phyloP scores from a whole-genome alignment of 192 early-diverging fungal species.

The Thoreauomyces humboldtii region DNA sequence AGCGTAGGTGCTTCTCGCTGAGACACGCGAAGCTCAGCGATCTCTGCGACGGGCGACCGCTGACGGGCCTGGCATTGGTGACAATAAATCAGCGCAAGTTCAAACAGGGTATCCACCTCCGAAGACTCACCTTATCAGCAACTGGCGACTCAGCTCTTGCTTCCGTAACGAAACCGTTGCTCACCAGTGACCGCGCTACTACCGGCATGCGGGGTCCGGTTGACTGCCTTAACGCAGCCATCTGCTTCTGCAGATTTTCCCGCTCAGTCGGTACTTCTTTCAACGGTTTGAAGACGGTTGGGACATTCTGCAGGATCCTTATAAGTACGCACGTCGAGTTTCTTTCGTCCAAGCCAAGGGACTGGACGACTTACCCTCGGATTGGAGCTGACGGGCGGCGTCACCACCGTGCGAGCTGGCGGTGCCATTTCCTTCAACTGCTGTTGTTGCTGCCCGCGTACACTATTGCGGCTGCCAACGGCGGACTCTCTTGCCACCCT shows the following conservation, averaged over 20 bases:
- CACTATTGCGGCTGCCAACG: neutral
- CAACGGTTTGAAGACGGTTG: neutral
- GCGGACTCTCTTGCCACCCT: neutral
- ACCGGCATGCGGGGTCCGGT: constrained; percentile 3
- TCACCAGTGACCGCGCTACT: no score
- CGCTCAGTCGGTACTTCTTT: neutral
- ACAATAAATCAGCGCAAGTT: no score
- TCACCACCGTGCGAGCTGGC: neutral
- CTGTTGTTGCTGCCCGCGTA: neutral
- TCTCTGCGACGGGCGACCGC: no score
- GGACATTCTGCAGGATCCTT: neutral
- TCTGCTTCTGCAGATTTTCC: neutral
- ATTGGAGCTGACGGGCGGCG: neutral
- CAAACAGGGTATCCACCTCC: no score
- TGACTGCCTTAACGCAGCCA: neutral
- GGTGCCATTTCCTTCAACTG: no score
- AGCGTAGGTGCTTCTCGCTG: no score
- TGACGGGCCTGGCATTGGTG: no score
- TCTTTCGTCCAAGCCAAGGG: neutral
- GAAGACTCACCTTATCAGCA: no score
- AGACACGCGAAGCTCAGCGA: no score
- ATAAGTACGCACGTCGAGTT: neutral
- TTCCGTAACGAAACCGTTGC: no score
- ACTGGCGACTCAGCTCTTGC: no score
- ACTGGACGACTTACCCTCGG: neutral